These are phyloP conservation scores for Irpex sp. DNA, from an alignment of 1,284 basidiomycete genomes.

Conservation along the genomic window DNA sequence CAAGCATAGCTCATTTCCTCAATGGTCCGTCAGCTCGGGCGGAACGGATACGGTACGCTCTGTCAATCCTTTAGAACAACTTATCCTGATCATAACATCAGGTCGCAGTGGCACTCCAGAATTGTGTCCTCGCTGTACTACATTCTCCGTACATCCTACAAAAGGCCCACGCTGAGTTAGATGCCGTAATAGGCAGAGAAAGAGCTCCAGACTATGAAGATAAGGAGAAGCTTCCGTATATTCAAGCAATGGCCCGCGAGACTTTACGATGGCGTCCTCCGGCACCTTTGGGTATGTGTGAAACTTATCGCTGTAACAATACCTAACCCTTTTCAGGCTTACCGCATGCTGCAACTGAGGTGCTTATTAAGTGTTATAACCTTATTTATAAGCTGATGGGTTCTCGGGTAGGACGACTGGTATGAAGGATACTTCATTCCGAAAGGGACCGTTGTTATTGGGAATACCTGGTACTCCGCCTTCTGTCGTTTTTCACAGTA, in stretches of 20 bases:
- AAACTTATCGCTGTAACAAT: neutral
- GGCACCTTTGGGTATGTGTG: neutral
- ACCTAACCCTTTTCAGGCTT: neutral
- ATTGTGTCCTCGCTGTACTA: constrained; percentile 1
- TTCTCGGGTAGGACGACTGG: neutral
- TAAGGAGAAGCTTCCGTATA: neutral
- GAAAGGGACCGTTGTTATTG: neutral
- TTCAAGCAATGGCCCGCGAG: neutral
- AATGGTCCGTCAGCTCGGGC: neutral
- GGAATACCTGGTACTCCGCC: neutral
- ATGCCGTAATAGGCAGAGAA: neutral
- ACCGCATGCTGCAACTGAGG: neutral
- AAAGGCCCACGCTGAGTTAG: constrained; percentile 2
- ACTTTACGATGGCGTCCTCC: neutral
- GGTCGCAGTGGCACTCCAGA: neutral
- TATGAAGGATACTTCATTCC: neutral
- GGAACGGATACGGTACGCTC: neutral
- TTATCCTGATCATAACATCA: neutral
- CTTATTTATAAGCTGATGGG: neutral
- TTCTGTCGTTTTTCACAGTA: neutral
- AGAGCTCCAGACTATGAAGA: neutral
- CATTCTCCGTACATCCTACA: neutral
- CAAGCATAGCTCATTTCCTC: neutral
- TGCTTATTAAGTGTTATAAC: neutral
- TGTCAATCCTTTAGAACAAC: neutral